These are phyloP conservation scores for Rhizopogon sp. DNA, from an alignment of 768 basidiomycete species.

Conservation along the genomic window DNA sequence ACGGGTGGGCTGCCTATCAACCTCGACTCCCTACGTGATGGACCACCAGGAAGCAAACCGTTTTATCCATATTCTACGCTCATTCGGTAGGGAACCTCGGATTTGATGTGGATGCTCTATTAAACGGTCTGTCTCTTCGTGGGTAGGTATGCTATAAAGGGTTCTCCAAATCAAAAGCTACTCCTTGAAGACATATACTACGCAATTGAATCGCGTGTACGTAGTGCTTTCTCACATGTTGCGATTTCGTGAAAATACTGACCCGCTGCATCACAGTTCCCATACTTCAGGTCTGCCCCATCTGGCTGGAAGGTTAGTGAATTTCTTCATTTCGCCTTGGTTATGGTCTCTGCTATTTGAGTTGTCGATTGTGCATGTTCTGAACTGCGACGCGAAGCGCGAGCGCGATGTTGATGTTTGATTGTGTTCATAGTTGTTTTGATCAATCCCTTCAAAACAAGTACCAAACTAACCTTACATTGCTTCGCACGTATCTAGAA, in stretches of 20 bases:
- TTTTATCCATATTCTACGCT: conserved; percentile 91
- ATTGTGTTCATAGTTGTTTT: conserved; percentile 58
- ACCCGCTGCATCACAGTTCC: conserved; percentile 50
- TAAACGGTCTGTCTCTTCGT: conserved; percentile 7
- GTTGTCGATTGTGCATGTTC: conserved; percentile 3
- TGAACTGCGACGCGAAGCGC: conserved; percentile 24
- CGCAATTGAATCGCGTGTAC: conserved; percentile 82
- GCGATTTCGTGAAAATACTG: conserved; percentile 3
- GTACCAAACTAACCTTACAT: conserved; percentile 17
- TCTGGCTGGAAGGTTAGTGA: conserved; percentile 86
- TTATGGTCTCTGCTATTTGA: background rate
- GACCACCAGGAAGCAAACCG: conserved; percentile 84
- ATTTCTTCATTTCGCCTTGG: background rate
- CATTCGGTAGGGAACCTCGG: conserved; percentile 59
- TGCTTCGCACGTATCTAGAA: conserved; percentile 45
- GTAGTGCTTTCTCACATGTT: conserved; percentile 22
- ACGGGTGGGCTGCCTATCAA: conserved; percentile 83
- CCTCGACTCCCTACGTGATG: conserved; percentile 81
- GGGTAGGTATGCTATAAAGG: conserved; percentile 83
- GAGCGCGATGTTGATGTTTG: conserved; percentile 64
- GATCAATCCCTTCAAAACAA: conserved; percentile 24
- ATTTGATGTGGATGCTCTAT: background rate
- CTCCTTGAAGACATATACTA: conserved; percentile 89
- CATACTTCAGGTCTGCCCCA: conserved; percentile 82
- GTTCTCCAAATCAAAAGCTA: conserved; percentile 81